Base-by-base conservation (phyloP, 441 rosid species). In the Breynia disticha region DNA sequence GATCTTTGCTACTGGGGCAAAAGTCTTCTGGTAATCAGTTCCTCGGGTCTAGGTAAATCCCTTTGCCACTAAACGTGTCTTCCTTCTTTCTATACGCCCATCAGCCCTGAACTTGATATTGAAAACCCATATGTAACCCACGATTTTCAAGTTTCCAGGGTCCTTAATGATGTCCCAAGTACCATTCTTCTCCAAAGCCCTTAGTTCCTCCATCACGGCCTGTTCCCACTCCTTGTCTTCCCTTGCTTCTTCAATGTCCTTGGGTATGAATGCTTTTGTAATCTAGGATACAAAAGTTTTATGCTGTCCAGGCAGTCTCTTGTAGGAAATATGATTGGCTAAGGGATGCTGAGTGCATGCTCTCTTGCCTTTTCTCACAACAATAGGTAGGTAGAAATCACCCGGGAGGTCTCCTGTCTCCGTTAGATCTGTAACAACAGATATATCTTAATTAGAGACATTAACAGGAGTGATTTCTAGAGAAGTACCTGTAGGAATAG, bases 21-120 rank as follows among this genome's bases (percentile, higher is more conserved):
- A 48, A 1, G 51, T 48, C 51, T 48, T 14, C 0, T 17, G 17
- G 51, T 19, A 48, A 7, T 18, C 51, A 11, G 19, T 11, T 0
- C 51, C 51, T 9, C 19, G 13, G 6, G 51, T 48, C 35, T 20
- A 28, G 1, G 11, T 17, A 15, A 48, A 48, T 1, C 28, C 51
- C 11, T 18, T 24, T 10, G 39, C 55, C 3, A 51, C 39, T 1
- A 51, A 11, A 2, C 43, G 11, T 13, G 6, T 18, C 9, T 28
- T 51, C 13, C 5, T 5, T 28, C 35, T 35, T 5, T 51, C 39
- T 20, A 7, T 20, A 22, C 19, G 24, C 14, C 42, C 39, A 24
- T n/a, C 55, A 49, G 44, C 46, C 10, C 41, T 20, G 57, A 32
- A 18, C 16, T 19, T 57, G 19, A 53, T 22, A 22, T 6, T 48